Conservation (phyloP, 1,139 yeast species). For the Hyphopichia khmerensis region DNA sequence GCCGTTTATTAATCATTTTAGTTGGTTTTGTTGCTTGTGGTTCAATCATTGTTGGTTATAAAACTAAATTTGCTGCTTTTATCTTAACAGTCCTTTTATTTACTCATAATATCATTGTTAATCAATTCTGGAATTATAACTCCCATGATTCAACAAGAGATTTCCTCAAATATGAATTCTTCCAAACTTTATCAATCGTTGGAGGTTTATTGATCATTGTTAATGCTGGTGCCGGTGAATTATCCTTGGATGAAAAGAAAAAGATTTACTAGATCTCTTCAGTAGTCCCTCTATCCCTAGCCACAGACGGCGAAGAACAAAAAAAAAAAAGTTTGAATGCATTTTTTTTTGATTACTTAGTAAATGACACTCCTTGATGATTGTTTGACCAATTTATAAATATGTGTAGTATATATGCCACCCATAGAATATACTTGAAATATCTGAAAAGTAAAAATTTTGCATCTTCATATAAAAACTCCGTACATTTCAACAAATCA, state of each 20-base stretch:
- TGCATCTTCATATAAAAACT: neutral
- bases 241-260: slow-evolving; percentile 93
- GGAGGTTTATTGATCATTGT: slow-evolving; percentile 92
- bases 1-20: slow-evolving; percentile 63
- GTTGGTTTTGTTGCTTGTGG: slow-evolving; percentile 72
- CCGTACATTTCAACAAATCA: neutral
- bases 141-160: slow-evolving; percentile 79
- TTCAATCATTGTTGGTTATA: slow-evolving; percentile 88
- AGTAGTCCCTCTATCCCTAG: too few relatives aligned
- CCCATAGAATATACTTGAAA: neutral
- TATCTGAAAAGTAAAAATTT: neutral
- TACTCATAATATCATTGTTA: slow-evolving; percentile 73
- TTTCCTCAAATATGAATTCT: slow-evolving; percentile 87
- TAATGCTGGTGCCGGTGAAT: slow-evolving; percentile 95
- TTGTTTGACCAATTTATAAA: too few relatives aligned
- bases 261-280: slow-evolving; percentile 62
- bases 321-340: too few relatives aligned
- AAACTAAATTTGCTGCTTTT: slow-evolving; percentile 87
- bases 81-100: slow-evolving; percentile 72
- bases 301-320: too few relatives aligned
- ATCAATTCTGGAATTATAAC: slow-evolving; percentile 86
- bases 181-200: slow-evolving; percentile 91
- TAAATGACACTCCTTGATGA: too few relatives aligned
- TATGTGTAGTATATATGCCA: too few relatives aligned
- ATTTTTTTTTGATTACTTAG: too few relatives aligned